Conservation (phyloP, 2,329 filamentous ascomycete species). For the Trematosphaeria pertusa region DNA sequence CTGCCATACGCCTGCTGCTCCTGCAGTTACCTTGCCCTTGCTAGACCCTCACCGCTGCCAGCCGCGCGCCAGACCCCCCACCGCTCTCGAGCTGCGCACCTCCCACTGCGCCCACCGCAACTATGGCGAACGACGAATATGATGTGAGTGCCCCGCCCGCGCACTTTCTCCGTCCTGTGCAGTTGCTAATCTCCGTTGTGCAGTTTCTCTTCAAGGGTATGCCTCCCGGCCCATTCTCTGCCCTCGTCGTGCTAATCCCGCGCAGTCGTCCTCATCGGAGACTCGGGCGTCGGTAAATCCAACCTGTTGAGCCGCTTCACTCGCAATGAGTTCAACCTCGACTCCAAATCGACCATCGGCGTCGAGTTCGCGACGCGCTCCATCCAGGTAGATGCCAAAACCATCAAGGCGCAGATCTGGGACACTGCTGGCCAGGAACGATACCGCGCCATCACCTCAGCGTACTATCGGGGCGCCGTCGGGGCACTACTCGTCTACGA, state of each 20-base stretch:
- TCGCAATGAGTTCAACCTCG: conserved; percentile 99
- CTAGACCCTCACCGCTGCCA: too few species aligned
- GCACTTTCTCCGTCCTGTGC: too few species aligned
- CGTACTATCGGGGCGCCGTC: conserved; percentile 97
- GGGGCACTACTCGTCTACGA: conserved; percentile 98
- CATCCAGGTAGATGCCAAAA: conserved; percentile 99
- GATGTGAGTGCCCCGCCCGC: conserved; percentile 76
- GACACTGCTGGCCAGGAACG: conserved; percentile 98
- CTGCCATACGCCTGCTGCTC: background rate
- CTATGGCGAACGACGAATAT: conserved; percentile 99
- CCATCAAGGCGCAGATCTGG: conserved; percentile 99
- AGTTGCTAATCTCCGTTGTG: conserved; percentile 21
- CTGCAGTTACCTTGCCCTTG: too few species aligned
- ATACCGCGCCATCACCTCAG: conserved; percentile 98
- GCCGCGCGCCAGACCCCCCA: too few species aligned
- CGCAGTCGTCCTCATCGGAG: conserved; percentile 95
- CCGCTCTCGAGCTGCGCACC: conserved; percentile 17
- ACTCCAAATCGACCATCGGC: conserved; percentile 99
- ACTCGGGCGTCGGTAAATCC: conserved; percentile 99
- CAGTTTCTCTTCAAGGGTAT: conserved; percentile 99
- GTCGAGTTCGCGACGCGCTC: conserved; percentile 99
- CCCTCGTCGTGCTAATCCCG: conserved; percentile 38
- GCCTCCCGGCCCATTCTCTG: conserved; percentile 15
- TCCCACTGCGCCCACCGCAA: conserved; percentile 42
- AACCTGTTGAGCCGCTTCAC: conserved; percentile 99